Evolutionary conservation across 2,329 filamentous ascomycete genomes (phyloP), one percentile per base, ranked within the genome.

Genomic region (Blastomyces emzantsi): DNA sequence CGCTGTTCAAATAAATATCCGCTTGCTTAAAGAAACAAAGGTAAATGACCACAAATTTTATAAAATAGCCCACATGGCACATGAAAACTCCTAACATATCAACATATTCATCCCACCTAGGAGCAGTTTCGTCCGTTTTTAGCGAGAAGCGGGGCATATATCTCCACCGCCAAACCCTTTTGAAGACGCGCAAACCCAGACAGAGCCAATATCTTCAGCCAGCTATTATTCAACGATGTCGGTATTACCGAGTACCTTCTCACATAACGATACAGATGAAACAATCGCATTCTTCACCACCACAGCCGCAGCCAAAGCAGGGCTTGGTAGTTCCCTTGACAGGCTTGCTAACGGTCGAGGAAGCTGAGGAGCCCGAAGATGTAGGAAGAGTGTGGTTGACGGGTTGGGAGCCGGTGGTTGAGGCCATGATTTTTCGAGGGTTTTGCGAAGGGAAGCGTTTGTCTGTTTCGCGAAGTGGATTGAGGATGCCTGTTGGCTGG

Each of bases 181-280:
- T 25, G 52, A n/a, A 19, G 28, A 33, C 8, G 1, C 33, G 17
- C 7, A 55, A 55, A n/a, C 19, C 9, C 8, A 36, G 49, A 51
- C 1, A 51, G 3, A 36, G 19, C 30, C 30, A 19, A 33, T 11
- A 55, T 55, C 56, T 59, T 36, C 2, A 22, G 36, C 25, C n/a
- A 15, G 13, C 7, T 22, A 15, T n/a, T 7, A 28, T 19, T 7
- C 19, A 17, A 25, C 47, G 30, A 33, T 49, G 30, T 49, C 15
- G 4, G 43, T 17, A 47, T 8, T 15, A 13, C 17, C 28, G 30
- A 19, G 22, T 2, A n/a, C 36, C 22, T 28, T 3, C 28, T 74
- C 69, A 77, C 75, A 77, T 77, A 63, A 77, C 73, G 13, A 70
- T 73, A 64, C 75, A 77, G 62, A 77, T 73, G 60, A 74, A 76